Evolutionary conservation across 176 grass and related monocot species (phyloP), one percentile per base, ranked within the genome.

Genomic region (Coix lacrymajobi): DNA sequence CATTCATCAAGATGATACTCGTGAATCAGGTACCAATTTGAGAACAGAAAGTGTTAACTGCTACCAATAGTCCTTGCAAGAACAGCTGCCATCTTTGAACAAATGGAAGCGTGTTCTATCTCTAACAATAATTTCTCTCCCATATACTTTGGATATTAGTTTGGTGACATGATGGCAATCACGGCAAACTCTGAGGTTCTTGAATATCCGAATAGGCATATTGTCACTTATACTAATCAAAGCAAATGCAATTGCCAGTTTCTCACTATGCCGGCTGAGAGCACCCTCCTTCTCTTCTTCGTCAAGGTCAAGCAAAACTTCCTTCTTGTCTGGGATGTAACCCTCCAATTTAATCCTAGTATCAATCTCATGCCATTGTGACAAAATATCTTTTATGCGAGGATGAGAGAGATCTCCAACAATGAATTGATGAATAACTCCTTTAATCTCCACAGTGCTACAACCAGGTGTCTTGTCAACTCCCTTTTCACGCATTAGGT

Each of bases 121-220:
- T 91, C 89, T 84, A 69, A 87, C 85, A 87, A 91, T 24, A 76
- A 91, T 91, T 71, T 91, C 81, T 81, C 89, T 62, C 29, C 63
- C 62, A 46, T 91, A 91, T 65, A 91, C 76, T 87, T 91, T 91
- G 28, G 89, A 91, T 87, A 91, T 87, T 81, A 91, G 85, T 80
- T 87, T 87, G 8, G 76, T 91, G 76, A 84, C 89, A 81, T 81
- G 89, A 87, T 91, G 89, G 54, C 85, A 91, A 72, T 91, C 81
- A 36, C 75, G 75, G 76, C 85, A 87, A 71, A 91, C 85, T 87
- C 76, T 91, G 54, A 91, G 89, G 43, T 87, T 91, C 85, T 91
- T 87, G 51, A 87, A 76, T 66, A 91, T 87, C 36, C 64, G 85
- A 79, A 91, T 84, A 44, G 81, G 62, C 63, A 66, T 81, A 39